Evolutionary conservation across 2,329 filamentous ascomycete genomes (phyloP).

Genomic region (Microcera coccophila): DNA sequence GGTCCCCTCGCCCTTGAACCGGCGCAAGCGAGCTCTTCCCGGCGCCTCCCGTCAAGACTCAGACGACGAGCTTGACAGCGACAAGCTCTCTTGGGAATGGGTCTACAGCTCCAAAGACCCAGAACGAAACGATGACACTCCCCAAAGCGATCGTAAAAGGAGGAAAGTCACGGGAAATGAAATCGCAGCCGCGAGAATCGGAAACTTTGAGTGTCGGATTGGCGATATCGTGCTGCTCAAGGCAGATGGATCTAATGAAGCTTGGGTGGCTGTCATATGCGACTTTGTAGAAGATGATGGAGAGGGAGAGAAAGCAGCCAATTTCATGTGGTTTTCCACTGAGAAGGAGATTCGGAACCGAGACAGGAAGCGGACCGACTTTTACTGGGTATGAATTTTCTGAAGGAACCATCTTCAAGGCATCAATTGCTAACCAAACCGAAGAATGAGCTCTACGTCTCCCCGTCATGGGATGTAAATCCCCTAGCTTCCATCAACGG

Average conservation of each 20-base stretch:
- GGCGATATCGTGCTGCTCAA: conserved; percentile 86
- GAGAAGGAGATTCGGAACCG: conserved; percentile 84
- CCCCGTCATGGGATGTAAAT: conserved; percentile 81
- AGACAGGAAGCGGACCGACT: conserved; percentile 77
- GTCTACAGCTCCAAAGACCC: conserved; percentile 53
- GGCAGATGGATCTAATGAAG: conserved; percentile 78
- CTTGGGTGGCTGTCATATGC: conserved; percentile 88
- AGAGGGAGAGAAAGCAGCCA: conserved; percentile 65
- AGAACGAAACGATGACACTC: conserved; percentile 23
- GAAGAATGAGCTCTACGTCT: conserved; percentile 88
- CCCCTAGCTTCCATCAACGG: conserved; percentile 86
- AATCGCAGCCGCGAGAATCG: conserved; percentile 81
- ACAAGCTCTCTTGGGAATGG: conserved; percentile 76
- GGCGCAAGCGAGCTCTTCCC: conserved; percentile 29
- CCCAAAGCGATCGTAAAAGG: conserved; percentile 33
- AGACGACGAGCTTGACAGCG: conserved; percentile 76
- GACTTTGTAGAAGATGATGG: conserved; percentile 74
- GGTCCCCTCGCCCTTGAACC: conserved; percentile 14
- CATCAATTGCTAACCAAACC: not conserved
- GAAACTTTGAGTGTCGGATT: conserved; percentile 71
- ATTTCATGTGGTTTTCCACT: conserved; percentile 94
- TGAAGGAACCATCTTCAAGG: conserved; percentile 3
- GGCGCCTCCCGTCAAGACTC: conserved; percentile 73
- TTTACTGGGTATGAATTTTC: conserved; percentile 53
- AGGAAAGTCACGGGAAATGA: conserved; percentile 36